A percentile compares a stretch with the other conserved stretches of the same genome.
These are phyloP conservation scores for Aspergillus pseudoviridinutans DNA, from an alignment of 2,329 filamentous ascomycete genomes.

Conservation along the genomic window DNA sequence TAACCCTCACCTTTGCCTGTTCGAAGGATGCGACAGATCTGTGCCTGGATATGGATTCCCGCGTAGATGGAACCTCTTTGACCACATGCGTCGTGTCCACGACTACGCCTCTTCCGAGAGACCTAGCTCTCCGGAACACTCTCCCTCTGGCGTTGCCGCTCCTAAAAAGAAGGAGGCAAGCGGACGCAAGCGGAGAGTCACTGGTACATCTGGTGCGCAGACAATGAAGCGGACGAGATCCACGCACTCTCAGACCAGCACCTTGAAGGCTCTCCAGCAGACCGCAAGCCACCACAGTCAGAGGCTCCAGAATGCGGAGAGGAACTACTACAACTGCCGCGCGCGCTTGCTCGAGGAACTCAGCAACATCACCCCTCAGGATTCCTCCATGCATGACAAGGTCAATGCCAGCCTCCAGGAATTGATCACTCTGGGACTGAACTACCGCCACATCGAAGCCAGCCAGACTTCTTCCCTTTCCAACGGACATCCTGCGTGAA, in stretches of 20 bases:
- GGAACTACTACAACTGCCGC: slow-evolving; percentile 41
- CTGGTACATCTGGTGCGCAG: slow-evolving; percentile 32
- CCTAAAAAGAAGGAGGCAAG: slow-evolving; percentile 39
- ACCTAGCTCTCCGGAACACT: slow-evolving; percentile 40
- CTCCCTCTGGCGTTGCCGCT: slow-evolving; percentile 25
- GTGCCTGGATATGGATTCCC: slow-evolving; percentile 83
- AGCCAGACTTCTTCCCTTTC: slow-evolving; percentile 36
- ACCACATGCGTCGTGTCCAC: slow-evolving; percentile 96
- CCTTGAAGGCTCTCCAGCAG: slow-evolving; percentile 31
- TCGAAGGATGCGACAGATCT: slow-evolving; percentile 81
- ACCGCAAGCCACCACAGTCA: slow-evolving; percentile 33
- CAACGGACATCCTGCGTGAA: slow-evolving; percentile 33
- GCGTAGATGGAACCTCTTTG: slow-evolving; percentile 89
- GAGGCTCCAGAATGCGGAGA: slow-evolving; percentile 40
- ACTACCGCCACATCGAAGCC: slow-evolving; percentile 41
- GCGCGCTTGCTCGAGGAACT: slow-evolving; percentile 38
- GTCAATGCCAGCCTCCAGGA: slow-evolving; percentile 44
- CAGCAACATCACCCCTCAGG: slow-evolving; percentile 36
- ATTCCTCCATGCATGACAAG: slow-evolving; percentile 40
- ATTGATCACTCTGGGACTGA: slow-evolving; percentile 39
- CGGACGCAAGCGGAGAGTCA: slow-evolving; percentile 38
- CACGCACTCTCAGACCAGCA: slow-evolving; percentile 33
- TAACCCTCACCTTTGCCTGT: slow-evolving; percentile 85
- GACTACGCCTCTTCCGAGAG: slow-evolving; percentile 49
- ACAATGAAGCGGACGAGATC: slow-evolving; percentile 43